A percentile compares a stretch with the other conserved stretches of the same genome.
Conservation (phyloP, 441 rosid genomes). For the Gossypium schwendimanii region DNA sequence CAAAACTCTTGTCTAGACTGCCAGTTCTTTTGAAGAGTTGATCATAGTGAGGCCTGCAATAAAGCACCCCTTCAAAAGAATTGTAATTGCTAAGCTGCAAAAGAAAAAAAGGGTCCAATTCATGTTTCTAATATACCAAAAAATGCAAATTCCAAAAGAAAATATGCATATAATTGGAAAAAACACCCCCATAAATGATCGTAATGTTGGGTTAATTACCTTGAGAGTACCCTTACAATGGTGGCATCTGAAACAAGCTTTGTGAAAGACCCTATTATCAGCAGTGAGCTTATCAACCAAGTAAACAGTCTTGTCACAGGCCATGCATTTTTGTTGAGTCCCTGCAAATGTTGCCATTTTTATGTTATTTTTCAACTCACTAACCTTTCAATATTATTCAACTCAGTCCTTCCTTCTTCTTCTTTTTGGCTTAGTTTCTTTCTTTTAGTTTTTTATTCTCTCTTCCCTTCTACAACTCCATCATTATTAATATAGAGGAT, state of each 20-base stretch:
- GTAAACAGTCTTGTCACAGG: conserved; percentile 51
- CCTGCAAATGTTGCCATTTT: conserved; percentile 43
- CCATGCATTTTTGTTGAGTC: conserved; percentile 48
- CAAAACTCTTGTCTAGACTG: conserved; percentile 57
- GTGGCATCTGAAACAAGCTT: conserved; percentile 56
- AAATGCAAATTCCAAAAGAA: too few relatives aligned
- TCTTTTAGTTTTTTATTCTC: not conserved
- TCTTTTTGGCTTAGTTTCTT: not conserved
- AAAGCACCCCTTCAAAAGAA: conserved; percentile 58
- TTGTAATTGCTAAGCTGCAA: conserved; percentile 51
- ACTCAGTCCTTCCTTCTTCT: too few relatives aligned
- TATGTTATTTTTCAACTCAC: too few relatives aligned
- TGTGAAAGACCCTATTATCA: conserved; percentile 42
- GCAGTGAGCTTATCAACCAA: conserved; percentile 50
- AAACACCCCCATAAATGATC: too few relatives aligned
- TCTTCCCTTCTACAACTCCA: too few relatives aligned
- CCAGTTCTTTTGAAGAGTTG: conserved; percentile 66
- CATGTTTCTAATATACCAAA: too few relatives aligned
- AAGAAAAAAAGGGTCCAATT: not conserved
- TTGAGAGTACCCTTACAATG: conserved; percentile 55
- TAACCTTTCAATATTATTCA: too few relatives aligned
- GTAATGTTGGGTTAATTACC: conserved; percentile 13
- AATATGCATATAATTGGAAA: not conserved
- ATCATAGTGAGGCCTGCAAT: conserved; percentile 62
- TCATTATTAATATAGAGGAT: conserved; percentile 2